These are phyloP conservation scores for Cardamine resedifolia DNA, from an alignment of 345 rosid genomes.

Conservation along the genomic window DNA sequence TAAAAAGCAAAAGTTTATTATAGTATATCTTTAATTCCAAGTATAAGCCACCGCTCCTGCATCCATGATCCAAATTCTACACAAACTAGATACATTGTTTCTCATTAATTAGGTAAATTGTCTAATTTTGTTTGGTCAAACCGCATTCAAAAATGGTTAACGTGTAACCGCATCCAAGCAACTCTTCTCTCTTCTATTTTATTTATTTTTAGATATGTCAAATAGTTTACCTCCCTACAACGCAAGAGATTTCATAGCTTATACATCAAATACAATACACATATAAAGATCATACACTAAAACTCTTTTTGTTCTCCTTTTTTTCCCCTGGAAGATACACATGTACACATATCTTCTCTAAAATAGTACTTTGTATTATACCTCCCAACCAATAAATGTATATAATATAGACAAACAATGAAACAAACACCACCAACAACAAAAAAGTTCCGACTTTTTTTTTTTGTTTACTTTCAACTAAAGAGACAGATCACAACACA, in stretches of 20 bases:
- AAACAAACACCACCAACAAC: conserved; percentile 25
- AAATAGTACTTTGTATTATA: conserved; percentile 22
- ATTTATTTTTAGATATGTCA: too few species aligned
- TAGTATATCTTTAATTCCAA: neutral
- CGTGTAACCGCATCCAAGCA: too few species aligned
- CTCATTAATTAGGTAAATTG: neutral
- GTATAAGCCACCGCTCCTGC: neutral
- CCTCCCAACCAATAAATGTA: conserved; percentile 43
- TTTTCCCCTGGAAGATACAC: conserved; percentile 9
- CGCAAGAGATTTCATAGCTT: conserved; percentile 3
- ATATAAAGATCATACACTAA: conserved; percentile 1
- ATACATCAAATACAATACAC: conserved; percentile 19
- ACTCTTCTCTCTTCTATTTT: neutral
- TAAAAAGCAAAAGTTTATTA: too few species aligned
- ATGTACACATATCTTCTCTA: conserved; percentile 1
- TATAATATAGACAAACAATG: conserved; percentile 35
- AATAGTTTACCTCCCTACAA: too few species aligned
- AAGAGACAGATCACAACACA: conserved; percentile 33
- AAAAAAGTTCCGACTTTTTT: neutral
- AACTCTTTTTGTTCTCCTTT: neutral
- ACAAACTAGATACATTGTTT: neutral
- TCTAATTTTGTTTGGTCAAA: neutral
- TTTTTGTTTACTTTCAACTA: neutral
- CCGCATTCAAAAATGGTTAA: neutral
- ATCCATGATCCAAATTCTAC: neutral